These are phyloP conservation scores for Trapa incisa DNA, from an alignment of 345 rosid species.

Conservation along the genomic window DNA sequence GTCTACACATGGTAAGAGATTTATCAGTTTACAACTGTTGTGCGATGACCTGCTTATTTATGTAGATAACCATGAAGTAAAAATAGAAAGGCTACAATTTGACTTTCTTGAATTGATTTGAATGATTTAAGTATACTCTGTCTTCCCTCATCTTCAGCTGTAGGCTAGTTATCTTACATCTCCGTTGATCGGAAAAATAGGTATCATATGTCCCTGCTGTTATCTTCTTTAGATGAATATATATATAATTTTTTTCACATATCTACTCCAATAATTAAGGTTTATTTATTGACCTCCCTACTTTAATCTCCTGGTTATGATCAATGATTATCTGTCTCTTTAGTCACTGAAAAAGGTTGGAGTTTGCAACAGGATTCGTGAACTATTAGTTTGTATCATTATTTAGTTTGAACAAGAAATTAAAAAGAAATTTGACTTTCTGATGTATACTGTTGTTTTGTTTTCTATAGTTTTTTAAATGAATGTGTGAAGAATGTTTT, in stretches of 20 bases:
- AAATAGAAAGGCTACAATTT: not conserved
- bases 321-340: too few relatives aligned
- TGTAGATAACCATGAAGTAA: not conserved
- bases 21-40: not conserved
- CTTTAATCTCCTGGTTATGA: not conserved
- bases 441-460: not conserved
- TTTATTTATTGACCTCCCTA: not conserved
- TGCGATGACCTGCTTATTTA: not conserved
- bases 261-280: not conserved
- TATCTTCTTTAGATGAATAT: not conserved
- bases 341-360: not conserved
- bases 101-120: not conserved
- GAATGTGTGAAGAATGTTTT: not conserved
- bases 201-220: not conserved
- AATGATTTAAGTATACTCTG: not conserved
- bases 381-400: not conserved
- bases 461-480: not conserved
- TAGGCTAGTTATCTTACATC: not conserved
- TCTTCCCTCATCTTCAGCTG: not conserved
- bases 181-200: not conserved
- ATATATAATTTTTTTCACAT: not conserved
- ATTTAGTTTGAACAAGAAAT: not conserved
- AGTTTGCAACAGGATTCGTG: not conserved
- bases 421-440: not conserved
- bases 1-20: slow-evolving; percentile 67